Conservation (phyloP, 768 basidiomycete genomes). For the Lactarius trivialis region DNA sequence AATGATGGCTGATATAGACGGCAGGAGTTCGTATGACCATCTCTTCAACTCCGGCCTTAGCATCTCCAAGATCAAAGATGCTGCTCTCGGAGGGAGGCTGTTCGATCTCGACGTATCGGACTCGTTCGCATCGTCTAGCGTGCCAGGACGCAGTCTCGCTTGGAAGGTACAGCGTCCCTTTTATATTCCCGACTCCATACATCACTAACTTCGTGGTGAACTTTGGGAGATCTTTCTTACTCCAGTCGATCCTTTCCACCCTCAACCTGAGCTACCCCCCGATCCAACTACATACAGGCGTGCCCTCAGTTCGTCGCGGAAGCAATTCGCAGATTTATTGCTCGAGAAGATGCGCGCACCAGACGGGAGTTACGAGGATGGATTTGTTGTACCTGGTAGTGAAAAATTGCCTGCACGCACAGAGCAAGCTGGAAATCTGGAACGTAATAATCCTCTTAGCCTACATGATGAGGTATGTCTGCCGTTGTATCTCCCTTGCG, state of each 20-base stretch:
- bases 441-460: conserved; percentile 76
- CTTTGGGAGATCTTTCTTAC: conserved; percentile 58
- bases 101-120: conserved; percentile 37
- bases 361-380: conserved; percentile 77
- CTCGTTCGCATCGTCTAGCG: conserved; percentile 37
- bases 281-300: conserved; percentile 25
- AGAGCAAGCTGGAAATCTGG: conserved; percentile 39
- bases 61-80: conserved; percentile 62
- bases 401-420: conserved; percentile 30
- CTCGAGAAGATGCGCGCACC: conserved; percentile 74
- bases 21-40: conserved; percentile 38
- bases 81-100: conserved; percentile 54
- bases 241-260: conserved; percentile 57
- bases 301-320: conserved; percentile 43
- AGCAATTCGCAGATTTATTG: conserved; percentile 50
- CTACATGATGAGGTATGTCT: conserved; percentile 58
- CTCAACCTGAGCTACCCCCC: conserved; percentile 35
- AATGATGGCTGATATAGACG: conserved; percentile 5
- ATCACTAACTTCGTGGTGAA: conserved; percentile 18
- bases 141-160: conserved; percentile 71
- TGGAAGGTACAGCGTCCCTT: conserved; percentile 63
- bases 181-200: not conserved
- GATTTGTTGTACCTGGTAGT: conserved; percentile 51
- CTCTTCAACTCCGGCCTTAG: conserved; percentile 48
- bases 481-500: not conserved